Base-by-base conservation (phyloP, 2,329 filamentous ascomycete species). In the Ophiostoma perfectum region DNA sequence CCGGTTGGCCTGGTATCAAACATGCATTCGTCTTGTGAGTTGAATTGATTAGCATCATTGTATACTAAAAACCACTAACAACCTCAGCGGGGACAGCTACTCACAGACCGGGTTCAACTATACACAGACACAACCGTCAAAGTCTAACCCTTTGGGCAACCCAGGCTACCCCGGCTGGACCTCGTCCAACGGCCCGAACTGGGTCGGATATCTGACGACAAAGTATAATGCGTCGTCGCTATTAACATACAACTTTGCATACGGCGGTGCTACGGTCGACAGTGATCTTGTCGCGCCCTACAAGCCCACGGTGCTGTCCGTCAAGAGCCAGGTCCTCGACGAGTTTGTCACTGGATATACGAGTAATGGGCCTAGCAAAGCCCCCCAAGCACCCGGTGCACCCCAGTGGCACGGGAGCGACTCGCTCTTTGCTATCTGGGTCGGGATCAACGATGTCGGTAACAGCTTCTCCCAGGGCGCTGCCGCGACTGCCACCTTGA, bases 121-220 rank as follows among this genome's bases (percentile, higher is more conserved):
- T 64, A 77, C 76, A 47, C 77, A 77, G 27, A 76, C 78, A 14
- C 65, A 67, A 68, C 85, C 87, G 11, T 81, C 78, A n/a, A 70
- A 78, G 4, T 75, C 77, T 5, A 86, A 87, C 73, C 85, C 86
- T 0, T 78, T 89, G 70, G 87, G 87, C 9, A 89, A 89, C 76
- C 86, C 87, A 0, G 64, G 77, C 1, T 82, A 83, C 62, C 82
- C 81, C 0, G 80, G 82, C n/a, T 81, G 76, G 70, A 83, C 82
- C 8, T 78, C 80, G 27, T 75, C 76, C 36, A 80, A 80, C 55
- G 82, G 82, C 3, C 72, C 78, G 60, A 83, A 84, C 74, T 84
- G 81, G 81, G 77, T 83, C 16, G 82, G 79, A 66, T 80, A 80
- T 69, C 74, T 83, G 16, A 78, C 78, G 1, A 78, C 78, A 4